phyloP scores from a whole-genome alignment of 1,284 basidiomycete species.

The Mycocalia duriaeana region DNA sequence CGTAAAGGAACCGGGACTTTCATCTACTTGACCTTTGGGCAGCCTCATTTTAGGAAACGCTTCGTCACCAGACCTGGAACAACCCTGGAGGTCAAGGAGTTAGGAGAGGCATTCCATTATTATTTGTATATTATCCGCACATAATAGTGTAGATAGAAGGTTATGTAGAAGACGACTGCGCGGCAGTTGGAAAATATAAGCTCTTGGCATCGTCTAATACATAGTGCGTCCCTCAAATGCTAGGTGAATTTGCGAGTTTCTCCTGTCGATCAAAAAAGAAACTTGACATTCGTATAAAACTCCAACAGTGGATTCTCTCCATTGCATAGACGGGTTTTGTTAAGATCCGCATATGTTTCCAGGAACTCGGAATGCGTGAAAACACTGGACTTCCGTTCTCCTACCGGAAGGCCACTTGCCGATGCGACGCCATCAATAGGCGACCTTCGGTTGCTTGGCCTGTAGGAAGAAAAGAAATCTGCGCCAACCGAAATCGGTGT shows the following conservation, averaged over 20 bases:
- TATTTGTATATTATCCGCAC: constrained; percentile 65
- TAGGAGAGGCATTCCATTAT: constrained; percentile 83
- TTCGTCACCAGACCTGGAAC: constrained; percentile 55
- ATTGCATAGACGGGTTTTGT: constrained; percentile 60
- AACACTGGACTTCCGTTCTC: constrained; percentile 74
- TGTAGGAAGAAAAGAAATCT: constrained; percentile 66
- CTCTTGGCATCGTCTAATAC: too few species aligned
- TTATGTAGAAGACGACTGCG: too few species aligned
- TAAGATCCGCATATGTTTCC: constrained; percentile 73
- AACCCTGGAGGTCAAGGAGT: constrained; percentile 56
- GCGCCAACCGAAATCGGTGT: constrained; percentile 51
- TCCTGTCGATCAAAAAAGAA: constrained; percentile 54
- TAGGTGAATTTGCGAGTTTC: too few species aligned
- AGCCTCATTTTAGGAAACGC: constrained; percentile 83
- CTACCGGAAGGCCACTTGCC: constrained; percentile 73
- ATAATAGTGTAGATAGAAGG: constrained; percentile 14
- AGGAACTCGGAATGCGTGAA: constrained; percentile 85
- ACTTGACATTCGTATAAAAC: constrained; percentile 87
- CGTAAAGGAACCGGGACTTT: constrained; percentile 57
- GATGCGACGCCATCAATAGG: constrained; percentile 65
- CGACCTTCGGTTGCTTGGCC: constrained; percentile 50
- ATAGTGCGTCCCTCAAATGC: too few species aligned
- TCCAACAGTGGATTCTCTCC: constrained; percentile 86
- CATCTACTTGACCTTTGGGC: constrained; percentile 86
- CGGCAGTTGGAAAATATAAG: too few species aligned